These are phyloP conservation scores for Trifolium dubium DNA, from an alignment of 306 rosid species.

Conservation along the genomic window DNA sequence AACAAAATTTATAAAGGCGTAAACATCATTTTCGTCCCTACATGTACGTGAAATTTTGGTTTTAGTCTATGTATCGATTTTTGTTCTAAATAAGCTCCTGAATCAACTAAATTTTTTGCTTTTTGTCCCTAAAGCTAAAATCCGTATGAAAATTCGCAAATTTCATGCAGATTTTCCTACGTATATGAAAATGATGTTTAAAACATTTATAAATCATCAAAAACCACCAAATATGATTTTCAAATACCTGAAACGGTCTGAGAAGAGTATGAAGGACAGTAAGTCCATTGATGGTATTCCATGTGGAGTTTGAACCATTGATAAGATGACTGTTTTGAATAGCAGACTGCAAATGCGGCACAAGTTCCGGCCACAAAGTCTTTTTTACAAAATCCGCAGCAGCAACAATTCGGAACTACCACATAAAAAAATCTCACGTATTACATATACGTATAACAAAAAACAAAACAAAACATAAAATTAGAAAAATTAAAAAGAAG, in stretches of 20 bases:
- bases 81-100: too few species aligned
- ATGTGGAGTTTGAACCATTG: conserved; percentile 44
- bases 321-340: conserved; percentile 71
- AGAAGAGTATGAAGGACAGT: conserved; percentile 73
- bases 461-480: too few species aligned
- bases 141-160: too few species aligned
- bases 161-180: too few species aligned
- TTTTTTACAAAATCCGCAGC: conserved; percentile 72
- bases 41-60: too few species aligned
- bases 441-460: too few species aligned
- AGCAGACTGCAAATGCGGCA: conserved; percentile 68
- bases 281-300: conserved; percentile 69
- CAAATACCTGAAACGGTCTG: conserved; percentile 82
- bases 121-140: too few species aligned
- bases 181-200: too few species aligned
- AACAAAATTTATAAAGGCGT: too few species aligned
- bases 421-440: conserved; percentile 12
- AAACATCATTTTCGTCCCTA: too few species aligned
- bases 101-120: too few species aligned
- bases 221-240: conserved; percentile 5
- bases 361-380: conserved; percentile 74
- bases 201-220: not conserved
- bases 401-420: conserved; percentile 69
- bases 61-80: too few species aligned
- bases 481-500: not conserved